A percentile compares a stretch with the other conserved stretches of the same genome.
Conservation (phyloP, 768 basidiomycete species). For the Daedaleopsis sinensis region DNA sequence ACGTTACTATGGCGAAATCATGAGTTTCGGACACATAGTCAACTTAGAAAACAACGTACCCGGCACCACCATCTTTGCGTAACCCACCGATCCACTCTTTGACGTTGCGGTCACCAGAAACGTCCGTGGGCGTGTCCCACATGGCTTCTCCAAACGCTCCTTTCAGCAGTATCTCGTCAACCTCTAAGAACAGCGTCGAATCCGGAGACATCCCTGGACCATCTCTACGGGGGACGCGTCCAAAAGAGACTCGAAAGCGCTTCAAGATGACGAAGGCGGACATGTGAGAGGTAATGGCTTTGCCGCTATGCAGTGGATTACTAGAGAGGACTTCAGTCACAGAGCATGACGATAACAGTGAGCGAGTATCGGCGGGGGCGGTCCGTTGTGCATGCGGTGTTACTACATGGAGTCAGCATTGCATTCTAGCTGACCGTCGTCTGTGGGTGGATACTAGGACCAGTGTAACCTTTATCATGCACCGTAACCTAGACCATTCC, state of each 20-base stretch:
- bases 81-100: constrained; percentile 59
- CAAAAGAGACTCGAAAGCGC: constrained; percentile 52
- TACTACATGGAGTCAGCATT: too few relatives aligned
- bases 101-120: constrained; percentile 45
- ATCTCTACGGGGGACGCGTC: constrained; percentile 51
- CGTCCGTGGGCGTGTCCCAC: constrained; percentile 54
- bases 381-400: too few relatives aligned
- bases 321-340: constrained; percentile 4
- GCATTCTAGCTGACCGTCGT: too few relatives aligned
- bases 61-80: constrained; percentile 57
- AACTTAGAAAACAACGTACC: constrained; percentile 43
- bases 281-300: constrained; percentile 45
- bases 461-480: too few relatives aligned
- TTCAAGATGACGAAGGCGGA: constrained; percentile 52
- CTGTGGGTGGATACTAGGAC: too few relatives aligned
- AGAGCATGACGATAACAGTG: too few relatives aligned
- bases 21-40: not conserved
- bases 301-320: constrained; percentile 24
- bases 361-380: too few relatives aligned
- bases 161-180: constrained; percentile 43
- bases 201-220: constrained; percentile 42
- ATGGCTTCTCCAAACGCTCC: constrained; percentile 48
- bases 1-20: constrained; percentile 38
- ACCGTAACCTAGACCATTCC: too few relatives aligned
- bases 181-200: constrained; percentile 55